phyloP scores from a whole-genome alignment of 23 red algal genomes.

The Cyanidium caldarium region DNA sequence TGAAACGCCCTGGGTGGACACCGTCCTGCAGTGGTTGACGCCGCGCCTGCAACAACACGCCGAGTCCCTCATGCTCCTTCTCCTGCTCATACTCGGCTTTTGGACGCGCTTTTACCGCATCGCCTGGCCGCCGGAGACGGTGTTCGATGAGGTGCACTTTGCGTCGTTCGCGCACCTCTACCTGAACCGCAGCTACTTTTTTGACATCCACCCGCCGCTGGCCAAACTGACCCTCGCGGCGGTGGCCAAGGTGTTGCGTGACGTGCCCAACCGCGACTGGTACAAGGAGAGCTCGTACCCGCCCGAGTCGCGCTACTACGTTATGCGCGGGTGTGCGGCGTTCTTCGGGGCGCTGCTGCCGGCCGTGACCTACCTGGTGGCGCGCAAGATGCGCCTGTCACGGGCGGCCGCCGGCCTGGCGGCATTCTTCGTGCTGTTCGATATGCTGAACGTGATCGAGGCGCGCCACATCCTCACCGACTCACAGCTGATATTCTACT shows the following conservation, averaged over 20 bases:
- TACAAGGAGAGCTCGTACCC: slow-evolving; percentile 37
- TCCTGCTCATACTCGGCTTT: slow-evolving; percentile 21
- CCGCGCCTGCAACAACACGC: background rate
- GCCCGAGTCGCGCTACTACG: slow-evolving; percentile 38
- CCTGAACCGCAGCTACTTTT: slow-evolving; percentile 55
- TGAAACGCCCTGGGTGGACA: too few species aligned
- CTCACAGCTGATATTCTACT: slow-evolving; percentile 74
- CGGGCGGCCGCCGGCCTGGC: slow-evolving; percentile 8
- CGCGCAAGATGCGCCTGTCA: slow-evolving; percentile 29
- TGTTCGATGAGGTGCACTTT: slow-evolving; percentile 98
- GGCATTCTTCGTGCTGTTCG: slow-evolving; percentile 40
- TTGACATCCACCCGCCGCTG: slow-evolving; percentile 93
- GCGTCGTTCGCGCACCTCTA: slow-evolving; percentile 49
- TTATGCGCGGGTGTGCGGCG: slow-evolving; percentile 52
- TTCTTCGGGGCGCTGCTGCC: slow-evolving; percentile 44
- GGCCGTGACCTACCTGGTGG: slow-evolving; percentile 32
- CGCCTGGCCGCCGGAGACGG: slow-evolving; percentile 30
- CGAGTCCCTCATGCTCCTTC: slow-evolving; percentile 4
- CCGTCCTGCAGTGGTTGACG: too few species aligned
- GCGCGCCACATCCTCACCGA: slow-evolving; percentile 82
- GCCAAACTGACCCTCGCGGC: slow-evolving; percentile 64
- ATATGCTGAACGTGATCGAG: slow-evolving; percentile 60
- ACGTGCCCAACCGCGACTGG: slow-evolving; percentile 38
- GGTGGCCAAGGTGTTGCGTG: slow-evolving; percentile 26
- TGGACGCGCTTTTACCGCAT: slow-evolving; percentile 45